Evolutionary conservation across 2,329 filamentous ascomycete species (phyloP), one percentile per base, ranked within the genome.

Genomic region (Fusarium papillatum): DNA sequence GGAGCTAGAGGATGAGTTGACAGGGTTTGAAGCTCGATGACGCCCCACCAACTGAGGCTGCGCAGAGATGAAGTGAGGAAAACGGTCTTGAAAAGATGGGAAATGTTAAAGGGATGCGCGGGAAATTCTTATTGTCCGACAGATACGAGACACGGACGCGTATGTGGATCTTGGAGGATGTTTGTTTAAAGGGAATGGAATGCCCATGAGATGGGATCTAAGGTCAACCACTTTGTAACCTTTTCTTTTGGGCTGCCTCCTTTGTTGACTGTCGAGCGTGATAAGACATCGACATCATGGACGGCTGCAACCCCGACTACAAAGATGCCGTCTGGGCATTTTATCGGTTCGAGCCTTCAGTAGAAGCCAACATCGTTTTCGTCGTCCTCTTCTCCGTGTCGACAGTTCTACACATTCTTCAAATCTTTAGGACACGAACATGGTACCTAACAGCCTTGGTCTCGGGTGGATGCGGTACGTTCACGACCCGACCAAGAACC

Each of bases 361-460:
- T 78, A 14, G 76, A 72, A 43, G 74, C 69, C 55, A 78, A 79
- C 19, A 46, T 65, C 22, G 64, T 77, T 16, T 80, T 80, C 66
- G 61, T 77, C 2, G 76, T 78, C 29, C 72, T 80, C 17, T 80
- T 81, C n/a, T 70, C 46, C 1, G 62, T 77, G 16, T 69, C 77
- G 6, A 77, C 77, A 1, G 11, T 80, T 13, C 50, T 81, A 2
- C 79, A 81, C 36, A 31, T 38, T 3, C 61, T 80, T 8, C 79
- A 81, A 43, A 76, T 81, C 26, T 74, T 72, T 61, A 73, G 48
- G 48, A 80, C 79, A 5, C 71, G 62, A 53, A 81, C 79, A 39
- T 80, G 78, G 79, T 81, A 80, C 31, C 46, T 81, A 6, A 74
- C 69, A 19, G 79, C 79, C 2, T 69, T 81, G 16, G 73, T 81